Evolutionary conservation across 345 rosid species (phyloP).

Genomic region (Salix arbutifolia): DNA sequence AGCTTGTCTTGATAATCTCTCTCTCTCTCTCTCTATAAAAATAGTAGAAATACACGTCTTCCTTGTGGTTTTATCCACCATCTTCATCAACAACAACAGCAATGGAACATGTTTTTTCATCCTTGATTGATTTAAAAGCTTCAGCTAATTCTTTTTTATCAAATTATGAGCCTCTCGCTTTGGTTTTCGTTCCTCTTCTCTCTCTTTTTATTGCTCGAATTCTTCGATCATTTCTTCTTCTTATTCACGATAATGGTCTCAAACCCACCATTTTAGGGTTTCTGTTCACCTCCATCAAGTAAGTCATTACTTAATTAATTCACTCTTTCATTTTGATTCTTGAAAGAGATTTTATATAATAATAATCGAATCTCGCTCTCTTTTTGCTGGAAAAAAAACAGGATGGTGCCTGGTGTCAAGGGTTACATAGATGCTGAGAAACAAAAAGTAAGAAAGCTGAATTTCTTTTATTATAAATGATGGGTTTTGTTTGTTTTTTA

Average conservation of each 20-base stretch:
- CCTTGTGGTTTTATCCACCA: background rate
- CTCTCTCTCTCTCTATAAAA: too few relatives aligned
- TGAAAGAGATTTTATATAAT: background rate
- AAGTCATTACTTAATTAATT: background rate
- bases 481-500: background rate
- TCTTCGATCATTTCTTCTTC: constrained; percentile 42
- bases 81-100: background rate
- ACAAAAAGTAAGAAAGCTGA: constrained; percentile 65
- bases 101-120: background rate
- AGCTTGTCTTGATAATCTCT: too few relatives aligned
- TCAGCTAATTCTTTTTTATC: constrained; percentile 58
- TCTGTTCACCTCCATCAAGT: constrained; percentile 65
- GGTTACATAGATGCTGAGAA: constrained; percentile 80
- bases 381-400: constrained; percentile 15
- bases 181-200: constrained; percentile 58
- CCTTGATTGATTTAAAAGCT: constrained; percentile 36
- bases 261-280: constrained; percentile 47
- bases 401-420: constrained; percentile 82
- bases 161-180: constrained; percentile 62
- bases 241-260: constrained; percentile 58
- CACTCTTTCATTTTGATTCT: background rate
- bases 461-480: background rate
- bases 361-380: background rate
- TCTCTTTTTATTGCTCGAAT: constrained; percentile 55
- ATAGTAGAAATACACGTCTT: too few relatives aligned